A percentile compares a stretch with the other conserved stretches of the same genome.
These are phyloP conservation scores for Medicago arabica DNA, from an alignment of 306 rosid genomes.

Conservation along the genomic window DNA sequence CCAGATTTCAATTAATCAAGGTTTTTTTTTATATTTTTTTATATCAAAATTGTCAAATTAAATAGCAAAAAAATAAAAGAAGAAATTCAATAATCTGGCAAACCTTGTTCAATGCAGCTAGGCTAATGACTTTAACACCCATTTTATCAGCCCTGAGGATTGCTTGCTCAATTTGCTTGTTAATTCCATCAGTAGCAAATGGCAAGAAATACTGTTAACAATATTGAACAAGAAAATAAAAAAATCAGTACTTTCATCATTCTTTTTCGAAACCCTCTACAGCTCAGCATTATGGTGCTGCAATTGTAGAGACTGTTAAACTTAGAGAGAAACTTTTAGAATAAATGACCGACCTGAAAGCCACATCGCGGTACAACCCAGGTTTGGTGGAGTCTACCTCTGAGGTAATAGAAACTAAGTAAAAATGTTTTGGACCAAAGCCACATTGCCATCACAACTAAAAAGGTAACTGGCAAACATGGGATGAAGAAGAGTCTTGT, in stretches of 20 bases:
- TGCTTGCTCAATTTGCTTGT: conserved; percentile 83
- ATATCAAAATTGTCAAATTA: background rate
- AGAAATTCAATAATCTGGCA: conserved; percentile 26
- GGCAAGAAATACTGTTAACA: conserved; percentile 84
- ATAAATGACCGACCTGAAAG: conserved; percentile 66
- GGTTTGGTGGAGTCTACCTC: conserved; percentile 77
- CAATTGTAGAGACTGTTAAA: background rate
- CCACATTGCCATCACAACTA: conserved; percentile 77
- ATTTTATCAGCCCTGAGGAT: conserved; percentile 85
- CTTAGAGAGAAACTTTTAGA: background rate
- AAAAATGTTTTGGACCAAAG: conserved; percentile 70
- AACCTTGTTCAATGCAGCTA: conserved; percentile 97
- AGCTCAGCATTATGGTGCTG: background rate
- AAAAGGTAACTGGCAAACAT: conserved; percentile 38
- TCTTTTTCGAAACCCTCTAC: no score
- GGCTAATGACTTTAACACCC: conserved; percentile 93
- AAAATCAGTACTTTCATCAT: background rate
- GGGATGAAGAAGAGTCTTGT: conserved; percentile 56
- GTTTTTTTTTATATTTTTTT: background rate
- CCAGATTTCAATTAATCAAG: conserved; percentile 23
- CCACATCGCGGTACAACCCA: conserved; percentile 95
- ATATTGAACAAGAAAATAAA: background rate
- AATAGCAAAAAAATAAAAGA: conserved; percentile 4
- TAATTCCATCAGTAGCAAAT: conserved; percentile 86
- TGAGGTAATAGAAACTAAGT: conserved; percentile 63